A percentile compares a stretch with the other conserved stretches of the same genome.
phyloP scores from a whole-genome alignment of 805 yeast species.

The Jamesozyma piceae region DNA sequence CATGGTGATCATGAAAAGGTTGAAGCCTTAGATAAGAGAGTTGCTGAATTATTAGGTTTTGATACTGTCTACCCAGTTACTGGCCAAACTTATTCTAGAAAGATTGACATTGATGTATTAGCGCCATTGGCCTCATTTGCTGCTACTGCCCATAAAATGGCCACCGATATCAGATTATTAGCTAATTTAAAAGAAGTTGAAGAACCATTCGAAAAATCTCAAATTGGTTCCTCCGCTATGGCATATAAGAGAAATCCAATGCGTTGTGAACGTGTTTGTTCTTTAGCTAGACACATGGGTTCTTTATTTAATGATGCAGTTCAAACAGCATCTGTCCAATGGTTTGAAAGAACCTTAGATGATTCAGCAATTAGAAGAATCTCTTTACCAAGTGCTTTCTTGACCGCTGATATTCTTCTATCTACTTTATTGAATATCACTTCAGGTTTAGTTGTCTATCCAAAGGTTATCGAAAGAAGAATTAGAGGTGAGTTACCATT shows the following conservation, averaged over 20 bases:
- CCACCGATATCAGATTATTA: slow-evolving; percentile 89
- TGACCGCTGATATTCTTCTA: slow-evolving; percentile 88
- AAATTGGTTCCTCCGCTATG: slow-evolving; percentile 97
- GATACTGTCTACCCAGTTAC: slow-evolving; percentile 94
- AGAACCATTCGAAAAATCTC: slow-evolving; percentile 97
- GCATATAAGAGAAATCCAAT: slow-evolving; percentile 99
- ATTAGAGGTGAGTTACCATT: slow-evolving; percentile 91
- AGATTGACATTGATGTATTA: slow-evolving; percentile 89
- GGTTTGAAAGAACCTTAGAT: slow-evolving; percentile 98
- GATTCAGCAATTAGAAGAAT: slow-evolving; percentile 97
- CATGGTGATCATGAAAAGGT: slow-evolving; percentile 96
- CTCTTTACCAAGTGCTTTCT: slow-evolving; percentile 89
- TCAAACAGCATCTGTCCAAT: slow-evolving; percentile 95
- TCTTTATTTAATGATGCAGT: slow-evolving; percentile 86
- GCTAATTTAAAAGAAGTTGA: slow-evolving; percentile 96
- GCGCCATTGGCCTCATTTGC: slow-evolving; percentile 92
- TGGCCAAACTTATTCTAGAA: slow-evolving; percentile 98
- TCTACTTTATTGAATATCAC: slow-evolving; percentile 86
- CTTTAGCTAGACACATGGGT: slow-evolving; percentile 93
- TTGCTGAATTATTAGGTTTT: slow-evolving; percentile 86
- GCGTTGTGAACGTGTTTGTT: slow-evolving; percentile 98
- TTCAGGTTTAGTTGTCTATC: slow-evolving; percentile 93
- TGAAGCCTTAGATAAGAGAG: slow-evolving; percentile 83
- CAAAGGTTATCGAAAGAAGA: slow-evolving; percentile 96
- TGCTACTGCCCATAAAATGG: slow-evolving; percentile 94